Evolutionary conservation across 2,329 filamentous ascomycete species (phyloP).

Genomic region (Trichoderma polysporum): DNA sequence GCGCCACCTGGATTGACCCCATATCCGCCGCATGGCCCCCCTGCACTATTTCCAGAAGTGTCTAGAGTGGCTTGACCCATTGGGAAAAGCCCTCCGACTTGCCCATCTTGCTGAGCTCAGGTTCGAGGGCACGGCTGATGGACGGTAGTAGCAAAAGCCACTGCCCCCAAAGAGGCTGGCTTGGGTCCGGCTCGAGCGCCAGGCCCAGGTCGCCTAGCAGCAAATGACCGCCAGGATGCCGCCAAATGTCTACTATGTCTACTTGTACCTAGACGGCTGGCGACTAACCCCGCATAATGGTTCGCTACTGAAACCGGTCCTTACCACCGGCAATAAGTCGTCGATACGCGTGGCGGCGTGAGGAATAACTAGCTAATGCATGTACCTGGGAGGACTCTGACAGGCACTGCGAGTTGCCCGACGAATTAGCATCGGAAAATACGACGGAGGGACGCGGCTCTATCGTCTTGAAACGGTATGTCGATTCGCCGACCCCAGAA

Average conservation of each 20-base stretch:
- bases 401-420: slow-evolving; percentile 10
- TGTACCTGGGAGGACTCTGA: neutral
- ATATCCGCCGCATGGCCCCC: slow-evolving; percentile 21
- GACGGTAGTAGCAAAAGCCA: slow-evolving; percentile 3
- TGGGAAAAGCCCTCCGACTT: slow-evolving; percentile 19
- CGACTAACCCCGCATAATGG: slow-evolving; percentile 21
- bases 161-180: slow-evolving; percentile 5
- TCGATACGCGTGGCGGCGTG: slow-evolving; percentile 17
- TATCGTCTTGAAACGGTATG: neutral
- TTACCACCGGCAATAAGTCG: slow-evolving; percentile 13
- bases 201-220: slow-evolving; percentile 4
- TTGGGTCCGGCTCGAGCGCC: neutral
- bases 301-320: slow-evolving; percentile 17
- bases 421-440: slow-evolving; percentile 11
- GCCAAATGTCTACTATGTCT: neutral
- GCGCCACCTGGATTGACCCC: slow-evolving; percentile 19
- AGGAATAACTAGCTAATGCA: slow-evolving; percentile 4
- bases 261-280: neutral
- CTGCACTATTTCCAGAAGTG: slow-evolving; percentile 12
- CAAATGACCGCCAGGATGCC: slow-evolving; percentile 11
- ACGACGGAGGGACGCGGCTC: slow-evolving; percentile 12
- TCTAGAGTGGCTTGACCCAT: slow-evolving; percentile 9
- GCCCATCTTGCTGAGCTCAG: slow-evolving; percentile 18
- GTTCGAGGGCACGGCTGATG: slow-evolving; percentile 13
- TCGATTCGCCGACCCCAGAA: slow-evolving; percentile 14